These are phyloP conservation scores for Echium plantagineum DNA, from an alignment of 257 asterid species.

Conservation along the genomic window DNA sequence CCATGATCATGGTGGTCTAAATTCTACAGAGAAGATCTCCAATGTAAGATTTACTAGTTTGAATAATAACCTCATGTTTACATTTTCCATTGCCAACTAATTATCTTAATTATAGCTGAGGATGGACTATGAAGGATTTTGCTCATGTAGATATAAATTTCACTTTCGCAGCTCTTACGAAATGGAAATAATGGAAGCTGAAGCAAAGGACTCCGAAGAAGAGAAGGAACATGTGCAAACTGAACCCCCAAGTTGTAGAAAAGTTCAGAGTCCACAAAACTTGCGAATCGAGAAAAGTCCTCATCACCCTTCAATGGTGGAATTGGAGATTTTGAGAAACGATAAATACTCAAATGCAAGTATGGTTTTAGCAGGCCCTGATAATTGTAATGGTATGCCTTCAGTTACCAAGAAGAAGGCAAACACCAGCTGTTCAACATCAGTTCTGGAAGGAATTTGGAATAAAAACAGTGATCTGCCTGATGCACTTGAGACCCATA, in stretches of 20 bases:
- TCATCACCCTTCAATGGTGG: conserved; percentile 23
- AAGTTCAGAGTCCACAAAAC: conserved; percentile 26
- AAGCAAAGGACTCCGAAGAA: conserved; percentile 93
- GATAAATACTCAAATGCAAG: conserved; percentile 18
- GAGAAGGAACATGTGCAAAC: conserved; percentile 44
- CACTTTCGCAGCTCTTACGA: conserved; percentile 55
- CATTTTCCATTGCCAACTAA: not conserved
- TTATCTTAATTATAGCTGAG: not conserved
- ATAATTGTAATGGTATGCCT: conserved; percentile 16
- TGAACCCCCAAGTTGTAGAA: conserved; percentile 18
- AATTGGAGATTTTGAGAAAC: conserved; percentile 27
- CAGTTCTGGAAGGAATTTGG: conserved; percentile 18
- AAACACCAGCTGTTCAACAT: conserved; percentile 6
- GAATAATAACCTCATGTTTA: too few relatives aligned
- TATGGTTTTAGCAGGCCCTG: conserved; percentile 18
- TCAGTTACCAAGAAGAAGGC: conserved; percentile 27
- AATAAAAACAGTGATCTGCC: conserved; percentile 18
- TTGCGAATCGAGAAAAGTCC: conserved; percentile 16
- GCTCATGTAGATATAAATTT: not conserved
- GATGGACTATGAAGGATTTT: not conserved
- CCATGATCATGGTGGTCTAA: not conserved
- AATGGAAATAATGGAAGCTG: conserved; percentile 59
- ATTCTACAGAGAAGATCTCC: not conserved
- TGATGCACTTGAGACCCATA: conserved; percentile 18
- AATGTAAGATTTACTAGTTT: too few relatives aligned